phyloP scores from a whole-genome alignment of 805 yeast genomes.

The Saturnispora halmiae region DNA sequence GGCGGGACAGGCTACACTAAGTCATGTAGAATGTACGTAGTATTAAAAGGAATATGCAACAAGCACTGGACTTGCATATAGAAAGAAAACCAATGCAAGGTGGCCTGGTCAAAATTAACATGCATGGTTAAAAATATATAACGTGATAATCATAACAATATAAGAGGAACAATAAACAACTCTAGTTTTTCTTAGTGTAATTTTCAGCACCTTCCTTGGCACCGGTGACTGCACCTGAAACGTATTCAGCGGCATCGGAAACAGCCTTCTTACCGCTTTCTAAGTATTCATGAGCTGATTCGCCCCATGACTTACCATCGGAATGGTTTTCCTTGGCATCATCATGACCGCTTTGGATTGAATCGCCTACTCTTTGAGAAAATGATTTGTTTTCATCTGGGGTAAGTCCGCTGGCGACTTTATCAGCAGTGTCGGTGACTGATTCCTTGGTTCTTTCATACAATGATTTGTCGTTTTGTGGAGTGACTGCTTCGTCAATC shows the following conservation, averaged over 20 bases:
- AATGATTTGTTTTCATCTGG: constrained; percentile 65
- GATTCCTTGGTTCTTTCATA: constrained; percentile 64
- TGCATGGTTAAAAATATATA: too few species aligned
- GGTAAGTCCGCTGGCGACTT: constrained; percentile 45
- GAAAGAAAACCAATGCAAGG: too few species aligned
- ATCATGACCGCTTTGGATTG: constrained; percentile 36
- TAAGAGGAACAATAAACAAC: not conserved
- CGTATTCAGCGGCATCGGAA: constrained; percentile 41
- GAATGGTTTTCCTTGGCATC: constrained; percentile 35
- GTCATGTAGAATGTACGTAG: too few species aligned
- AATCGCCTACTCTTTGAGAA: constrained; percentile 49
- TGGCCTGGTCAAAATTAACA: too few species aligned
- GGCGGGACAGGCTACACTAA: too few species aligned
- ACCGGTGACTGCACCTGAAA: constrained; percentile 57
- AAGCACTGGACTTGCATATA: too few species aligned
- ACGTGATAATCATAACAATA: not conserved
- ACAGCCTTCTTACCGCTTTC: constrained; percentile 42
- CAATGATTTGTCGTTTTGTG: constrained; percentile 60
- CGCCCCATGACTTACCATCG: constrained; percentile 28
- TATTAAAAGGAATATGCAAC: too few species aligned
- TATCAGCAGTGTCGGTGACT: constrained; percentile 59
- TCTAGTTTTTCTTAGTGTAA: constrained; percentile 15
- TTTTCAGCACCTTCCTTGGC: constrained; percentile 32
- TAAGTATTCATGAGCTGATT: constrained; percentile 37
- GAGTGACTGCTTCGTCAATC: constrained; percentile 57